Conservation (phyloP, 2,329 filamentous ascomycete species). For the Rhynchosporium graminicola region DNA sequence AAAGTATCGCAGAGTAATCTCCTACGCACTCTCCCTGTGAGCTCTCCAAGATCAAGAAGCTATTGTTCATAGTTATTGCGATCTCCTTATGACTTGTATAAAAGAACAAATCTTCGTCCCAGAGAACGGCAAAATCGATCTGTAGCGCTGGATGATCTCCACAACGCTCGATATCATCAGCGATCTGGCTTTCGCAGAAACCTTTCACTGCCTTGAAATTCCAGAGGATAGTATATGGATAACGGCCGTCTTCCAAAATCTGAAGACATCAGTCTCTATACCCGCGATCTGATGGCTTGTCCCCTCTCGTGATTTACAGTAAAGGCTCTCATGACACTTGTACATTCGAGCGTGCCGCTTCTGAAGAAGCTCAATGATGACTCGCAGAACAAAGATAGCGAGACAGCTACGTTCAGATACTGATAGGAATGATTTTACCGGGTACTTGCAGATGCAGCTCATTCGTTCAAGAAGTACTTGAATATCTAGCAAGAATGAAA, state of each 20-base stretch:
- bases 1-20: conserved; percentile 35
- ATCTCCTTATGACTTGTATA: conserved; percentile 19
- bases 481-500: not conserved
- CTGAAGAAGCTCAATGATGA: not conserved
- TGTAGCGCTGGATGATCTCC: conserved; percentile 42
- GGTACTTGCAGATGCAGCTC: not conserved
- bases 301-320: not conserved
- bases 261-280: conserved; percentile 19
- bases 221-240: conserved; percentile 18
- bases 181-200: conserved; percentile 47
- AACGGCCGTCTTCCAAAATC: conserved; percentile 31
- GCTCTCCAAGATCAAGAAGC: conserved; percentile 39
- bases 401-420: not conserved
- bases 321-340: not conserved
- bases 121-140: conserved; percentile 24
- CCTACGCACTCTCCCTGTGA: conserved; percentile 39
- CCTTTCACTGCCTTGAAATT: conserved; percentile 35
- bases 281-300: not conserved
- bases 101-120: conserved; percentile 17
- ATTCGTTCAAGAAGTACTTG: not conserved
- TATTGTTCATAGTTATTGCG: conserved; percentile 22
- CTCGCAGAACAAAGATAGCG: conserved; percentile 8
- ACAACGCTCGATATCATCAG: conserved; percentile 45
- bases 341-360: not conserved
- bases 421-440: conserved; percentile 14